Conservation (phyloP, 2,329 filamentous ascomycete species). For the Knufia fluminis region DNA sequence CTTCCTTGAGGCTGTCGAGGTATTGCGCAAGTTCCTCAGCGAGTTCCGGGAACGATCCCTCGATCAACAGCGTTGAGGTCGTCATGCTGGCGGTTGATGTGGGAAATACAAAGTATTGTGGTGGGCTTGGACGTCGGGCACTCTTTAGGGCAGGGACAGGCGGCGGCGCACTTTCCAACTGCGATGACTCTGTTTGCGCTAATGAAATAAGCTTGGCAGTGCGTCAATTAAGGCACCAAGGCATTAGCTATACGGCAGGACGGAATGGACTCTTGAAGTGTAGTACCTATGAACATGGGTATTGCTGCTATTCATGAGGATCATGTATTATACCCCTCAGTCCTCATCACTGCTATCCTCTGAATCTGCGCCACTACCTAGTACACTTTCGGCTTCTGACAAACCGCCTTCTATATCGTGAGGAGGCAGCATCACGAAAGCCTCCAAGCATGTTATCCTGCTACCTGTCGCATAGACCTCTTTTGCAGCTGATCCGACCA, state of each 20-base stretch:
- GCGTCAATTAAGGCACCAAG: background rate
- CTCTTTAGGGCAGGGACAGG: background rate
- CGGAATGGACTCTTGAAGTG: too few relatives aligned
- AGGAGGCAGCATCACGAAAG: conserved; percentile 71
- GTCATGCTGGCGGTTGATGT: conserved; percentile 40
- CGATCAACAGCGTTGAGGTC: conserved; percentile 59
- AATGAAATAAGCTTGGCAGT: background rate
- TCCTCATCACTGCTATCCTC: conserved; percentile 6
- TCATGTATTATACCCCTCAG: too few relatives aligned
- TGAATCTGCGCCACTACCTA: conserved; percentile 1
- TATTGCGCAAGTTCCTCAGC: conserved; percentile 91
- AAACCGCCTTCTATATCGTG: conserved; percentile 30
- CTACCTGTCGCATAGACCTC: conserved; percentile 77
- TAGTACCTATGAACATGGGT: too few relatives aligned
- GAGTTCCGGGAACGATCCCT: conserved; percentile 89
- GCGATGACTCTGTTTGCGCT: background rate
- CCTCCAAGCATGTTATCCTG: conserved; percentile 78
- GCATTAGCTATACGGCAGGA: background rate
- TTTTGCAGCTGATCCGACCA: conserved; percentile 30
- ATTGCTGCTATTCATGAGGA: too few relatives aligned
- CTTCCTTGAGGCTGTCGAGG: conserved; percentile 70
- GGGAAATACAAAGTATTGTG: background rate
- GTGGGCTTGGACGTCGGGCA: background rate
- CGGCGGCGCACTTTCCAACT: conserved; percentile 4
- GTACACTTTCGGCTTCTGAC: conserved; percentile 14